Evolutionary conservation across 1,284 basidiomycete species (phyloP), one percentile per base, ranked within the genome.

Genomic region (Austroboletus rostrupii): DNA sequence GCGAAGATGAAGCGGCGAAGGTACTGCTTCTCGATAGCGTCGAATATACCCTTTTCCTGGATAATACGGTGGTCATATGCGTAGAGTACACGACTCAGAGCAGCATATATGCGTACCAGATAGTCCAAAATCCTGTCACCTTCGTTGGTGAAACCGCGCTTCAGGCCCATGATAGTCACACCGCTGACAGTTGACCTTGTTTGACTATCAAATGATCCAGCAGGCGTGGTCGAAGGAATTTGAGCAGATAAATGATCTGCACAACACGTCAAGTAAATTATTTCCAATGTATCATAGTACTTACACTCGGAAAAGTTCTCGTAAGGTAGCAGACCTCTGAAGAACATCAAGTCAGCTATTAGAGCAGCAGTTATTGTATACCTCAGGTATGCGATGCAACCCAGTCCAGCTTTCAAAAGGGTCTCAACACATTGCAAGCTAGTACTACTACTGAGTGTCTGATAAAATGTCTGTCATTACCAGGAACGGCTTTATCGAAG

Each of bases 1-100:
- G 84, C 90, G 58, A 92, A 87, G 48, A 90, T 83, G 65, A 90
- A 87, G 56, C 83, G 85, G 33, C 80, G 80, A 44, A 91, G 75
- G 66, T 88, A 91, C 57, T 82, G 80, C 61, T 82, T 87, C 60
- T 87, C 78, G 32, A 91, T 67, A 0, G 88, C 88, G 57, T 90
- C 85, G 57, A 89, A 89, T 47, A 90, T 87, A 1, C 89, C 89
- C 56, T 81, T 73, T 67, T 91, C 88, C 88, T 90, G 52, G 1
- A 44, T 45, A 38, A 53, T 41, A 45, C 1, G 19, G 41, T 26
- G 35, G 41, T 45, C 54, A 10, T 48, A 49, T 45, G 61, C 47
- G 42, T 29, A 5, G n/a, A 20, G 42, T 21, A 29, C 12, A 8
- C 40, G 16, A 19, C 29, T 28, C 14, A 6, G 40, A 39, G 36